Percentiles rank a stretch among this genome's conserved stretches.
These are phyloP conservation scores for Populus hybrid DNA, from an alignment of 441 rosid species.

Conservation along the genomic window DNA sequence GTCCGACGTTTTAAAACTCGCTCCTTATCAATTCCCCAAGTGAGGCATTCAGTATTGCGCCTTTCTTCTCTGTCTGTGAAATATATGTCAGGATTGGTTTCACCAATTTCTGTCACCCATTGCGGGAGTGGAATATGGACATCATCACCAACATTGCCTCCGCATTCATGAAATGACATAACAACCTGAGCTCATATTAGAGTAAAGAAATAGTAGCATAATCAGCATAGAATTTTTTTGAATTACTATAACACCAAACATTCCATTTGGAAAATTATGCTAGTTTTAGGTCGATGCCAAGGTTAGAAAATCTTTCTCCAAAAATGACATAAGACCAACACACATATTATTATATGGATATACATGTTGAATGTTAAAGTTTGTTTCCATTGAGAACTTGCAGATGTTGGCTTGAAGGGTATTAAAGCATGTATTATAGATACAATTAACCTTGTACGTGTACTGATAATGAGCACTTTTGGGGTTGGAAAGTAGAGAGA, in stretches of 20 bases:
- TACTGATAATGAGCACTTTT: neutral
- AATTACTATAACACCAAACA: neutral
- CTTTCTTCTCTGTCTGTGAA: slow-evolving; percentile 98
- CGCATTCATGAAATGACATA: slow-evolving; percentile 99
- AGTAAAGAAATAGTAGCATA: neutral
- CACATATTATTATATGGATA: neutral
- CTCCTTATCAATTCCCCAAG: slow-evolving; percentile 97
- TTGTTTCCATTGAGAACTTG: neutral
- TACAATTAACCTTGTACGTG: neutral
- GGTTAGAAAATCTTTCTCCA: neutral
- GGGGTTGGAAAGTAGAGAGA: neutral
- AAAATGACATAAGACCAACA: neutral
- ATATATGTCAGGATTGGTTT: slow-evolving; percentile 87
- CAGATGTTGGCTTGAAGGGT: neutral
- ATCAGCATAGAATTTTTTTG: neutral
- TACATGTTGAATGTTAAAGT: neutral
- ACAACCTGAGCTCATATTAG: slow-evolving; percentile 57
- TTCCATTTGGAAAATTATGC: neutral
- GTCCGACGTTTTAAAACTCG: slow-evolving; percentile 89
- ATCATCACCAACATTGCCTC: slow-evolving; percentile 98
- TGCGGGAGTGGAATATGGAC: slow-evolving; percentile 96
- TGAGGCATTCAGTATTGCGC: slow-evolving; percentile 92
- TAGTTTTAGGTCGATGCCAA: neutral
- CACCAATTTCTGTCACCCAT: slow-evolving; percentile 97
- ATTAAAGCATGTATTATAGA: neutral